phyloP scores from a whole-genome alignment of 768 basidiomycete species.

The Cystoderma amianthinum region DNA sequence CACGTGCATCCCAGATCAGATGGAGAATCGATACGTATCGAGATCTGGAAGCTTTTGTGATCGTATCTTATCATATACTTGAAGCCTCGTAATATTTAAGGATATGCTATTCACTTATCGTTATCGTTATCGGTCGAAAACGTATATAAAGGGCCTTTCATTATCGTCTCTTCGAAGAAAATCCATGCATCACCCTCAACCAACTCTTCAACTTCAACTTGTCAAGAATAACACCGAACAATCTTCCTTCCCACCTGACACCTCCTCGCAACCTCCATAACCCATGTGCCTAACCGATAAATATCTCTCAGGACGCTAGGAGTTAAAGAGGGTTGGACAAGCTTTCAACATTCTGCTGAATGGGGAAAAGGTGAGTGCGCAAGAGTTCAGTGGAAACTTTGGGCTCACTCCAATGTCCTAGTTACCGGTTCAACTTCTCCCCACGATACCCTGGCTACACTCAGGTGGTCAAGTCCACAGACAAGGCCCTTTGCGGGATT shows the following conservation, averaged over 20 bases:
- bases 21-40: background rate
- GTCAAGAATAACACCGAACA: background rate
- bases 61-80: background rate
- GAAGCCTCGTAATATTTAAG: background rate
- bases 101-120: background rate
- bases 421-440: background rate
- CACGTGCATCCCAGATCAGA: background rate
- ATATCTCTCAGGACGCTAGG: no score
- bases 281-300: no score
- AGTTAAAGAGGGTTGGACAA: no score
- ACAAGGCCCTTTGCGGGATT: background rate
- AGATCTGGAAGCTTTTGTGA: background rate
- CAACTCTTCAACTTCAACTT: background rate
- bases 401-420: no score
- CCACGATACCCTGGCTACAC: background rate
- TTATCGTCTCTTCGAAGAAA: background rate
- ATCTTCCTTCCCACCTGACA: no score
- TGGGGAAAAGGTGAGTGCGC: no score
- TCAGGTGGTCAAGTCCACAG: background rate
- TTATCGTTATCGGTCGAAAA: background rate
- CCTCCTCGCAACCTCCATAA: no score
- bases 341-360: no score
- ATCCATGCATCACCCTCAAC: background rate
- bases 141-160: background rate
- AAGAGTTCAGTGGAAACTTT: no score